These are phyloP conservation scores for Boletus vinaceobasis DNA, from an alignment of 768 basidiomycete species.

Conservation along the genomic window DNA sequence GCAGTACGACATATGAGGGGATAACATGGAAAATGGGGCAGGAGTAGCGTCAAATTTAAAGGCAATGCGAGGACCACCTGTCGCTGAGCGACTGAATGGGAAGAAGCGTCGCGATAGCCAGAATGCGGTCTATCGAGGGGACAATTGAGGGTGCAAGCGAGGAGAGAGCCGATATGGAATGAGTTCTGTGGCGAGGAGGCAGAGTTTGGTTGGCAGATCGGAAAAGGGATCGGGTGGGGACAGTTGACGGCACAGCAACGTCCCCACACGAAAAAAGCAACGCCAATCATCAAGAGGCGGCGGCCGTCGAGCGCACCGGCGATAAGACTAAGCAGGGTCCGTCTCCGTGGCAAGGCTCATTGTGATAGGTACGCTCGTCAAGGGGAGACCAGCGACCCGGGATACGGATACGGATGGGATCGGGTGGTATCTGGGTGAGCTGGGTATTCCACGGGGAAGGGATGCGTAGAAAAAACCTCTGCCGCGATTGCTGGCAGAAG, in stretches of 20 bases:
- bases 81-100: no score
- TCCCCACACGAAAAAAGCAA: constrained; percentile 17
- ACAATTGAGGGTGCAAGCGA: background rate
- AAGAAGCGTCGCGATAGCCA: background rate
- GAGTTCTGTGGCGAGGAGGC: background rate
- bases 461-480: background rate
- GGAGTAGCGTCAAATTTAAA: background rate
- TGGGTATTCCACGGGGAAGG: no score
- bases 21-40: background rate
- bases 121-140: background rate
- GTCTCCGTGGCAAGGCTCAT: background rate
- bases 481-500: background rate
- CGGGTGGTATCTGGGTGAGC: background rate
- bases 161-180: background rate
- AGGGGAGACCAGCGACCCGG: background rate
- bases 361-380: no score
- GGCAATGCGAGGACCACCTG: no score
- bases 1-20: background rate
- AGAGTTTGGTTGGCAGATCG: background rate
- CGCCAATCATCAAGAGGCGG: constrained; percentile 12
- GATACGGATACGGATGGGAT: background rate
- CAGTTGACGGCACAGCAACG: background rate
- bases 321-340: constrained; percentile 12
- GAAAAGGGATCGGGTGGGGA: background rate
- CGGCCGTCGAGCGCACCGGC: constrained; percentile 10